phyloP scores from a whole-genome alignment of 768 basidiomycete genomes.

The Dendrothele bispora region DNA sequence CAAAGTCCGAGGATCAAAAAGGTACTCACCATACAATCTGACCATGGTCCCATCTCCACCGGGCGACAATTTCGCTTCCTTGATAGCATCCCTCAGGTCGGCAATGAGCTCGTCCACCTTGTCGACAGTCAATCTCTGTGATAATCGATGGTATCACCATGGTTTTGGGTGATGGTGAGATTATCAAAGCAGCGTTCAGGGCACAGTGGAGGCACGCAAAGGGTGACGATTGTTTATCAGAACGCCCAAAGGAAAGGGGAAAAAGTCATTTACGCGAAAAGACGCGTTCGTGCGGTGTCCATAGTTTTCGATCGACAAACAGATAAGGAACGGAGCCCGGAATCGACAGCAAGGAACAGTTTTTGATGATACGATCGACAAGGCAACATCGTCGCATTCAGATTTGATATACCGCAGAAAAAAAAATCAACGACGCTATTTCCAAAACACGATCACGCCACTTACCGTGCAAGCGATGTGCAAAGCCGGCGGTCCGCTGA shows the following conservation, averaged over 20 bases:
- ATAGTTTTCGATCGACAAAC: too few species aligned
- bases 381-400: too few species aligned
- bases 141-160: too few species aligned
- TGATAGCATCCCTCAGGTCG: conserved; percentile 79
- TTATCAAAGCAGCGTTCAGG: too few species aligned
- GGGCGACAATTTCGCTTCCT: conserved; percentile 64
- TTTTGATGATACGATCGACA: too few species aligned
- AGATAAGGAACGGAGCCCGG: too few species aligned
- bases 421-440: background rate
- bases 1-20: too few species aligned
- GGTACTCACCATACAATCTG: conserved; percentile 75
- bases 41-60: conserved; percentile 87
- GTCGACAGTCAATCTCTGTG: conserved; percentile 76
- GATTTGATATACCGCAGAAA: background rate
- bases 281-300: too few species aligned
- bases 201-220: too few species aligned
- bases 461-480: conserved; percentile 94
- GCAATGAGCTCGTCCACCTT: conserved; percentile 76
- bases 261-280: background rate
- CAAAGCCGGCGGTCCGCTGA: conserved; percentile 76
- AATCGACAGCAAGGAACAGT: too few species aligned
- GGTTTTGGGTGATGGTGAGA: too few species aligned
- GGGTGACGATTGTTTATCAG: too few species aligned
- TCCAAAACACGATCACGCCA: conserved; percentile 2
- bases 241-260: conserved; percentile 1